Evolutionary conservation across 306 rosid species (phyloP), one percentile per base, ranked within the genome.

Genomic region (Cucurbita maxima): DNA sequence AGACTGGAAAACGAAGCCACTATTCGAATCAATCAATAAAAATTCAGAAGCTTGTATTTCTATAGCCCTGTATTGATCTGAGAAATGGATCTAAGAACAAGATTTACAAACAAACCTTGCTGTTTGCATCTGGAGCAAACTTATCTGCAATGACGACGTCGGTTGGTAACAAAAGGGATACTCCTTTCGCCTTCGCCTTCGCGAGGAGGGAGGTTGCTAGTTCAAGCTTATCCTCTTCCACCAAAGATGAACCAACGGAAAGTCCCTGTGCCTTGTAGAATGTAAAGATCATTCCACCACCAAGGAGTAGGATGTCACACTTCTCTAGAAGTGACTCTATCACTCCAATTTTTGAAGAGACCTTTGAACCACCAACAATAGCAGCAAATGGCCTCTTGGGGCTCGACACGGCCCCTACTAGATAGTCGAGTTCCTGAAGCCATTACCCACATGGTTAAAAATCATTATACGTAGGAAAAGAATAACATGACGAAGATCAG

Each of bases 281-380:
- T 74, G 99, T 95, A 81, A 91, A 95, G 87, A 95, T 95, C 99
- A 95, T 95, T 5, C 99, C 99, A 63, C 99, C 99, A 63, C 99
- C 99, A 36, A 95, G 99, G 79, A 95, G 89, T 60, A 95, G 91
- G 76, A 85, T 81, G 78, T 95, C 96, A 78, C 81, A 86, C 69
- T 91, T 95, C 79, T 95, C 99, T 18, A 95, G 84, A 20, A 95
- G 96, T 20, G 99, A 95, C 66, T 95, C 99, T 3, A 95, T 95
- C 68, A 95, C 99, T 56, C 99, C 99, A 73, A 95, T 95, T 84
- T 95, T 95, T 61, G 97, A 89, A 20, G 99, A 95, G 72, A 95
- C 99, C 88, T 95, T 95, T 44, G 99, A 91, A 81, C 99, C 99
- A 85, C 99, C 99, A 55, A 95, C 99, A 84, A 95, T 95, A 87